Evolutionary conservation across 2,329 filamentous ascomycete species (phyloP).

Genomic region (Aspergillus sp.): DNA sequence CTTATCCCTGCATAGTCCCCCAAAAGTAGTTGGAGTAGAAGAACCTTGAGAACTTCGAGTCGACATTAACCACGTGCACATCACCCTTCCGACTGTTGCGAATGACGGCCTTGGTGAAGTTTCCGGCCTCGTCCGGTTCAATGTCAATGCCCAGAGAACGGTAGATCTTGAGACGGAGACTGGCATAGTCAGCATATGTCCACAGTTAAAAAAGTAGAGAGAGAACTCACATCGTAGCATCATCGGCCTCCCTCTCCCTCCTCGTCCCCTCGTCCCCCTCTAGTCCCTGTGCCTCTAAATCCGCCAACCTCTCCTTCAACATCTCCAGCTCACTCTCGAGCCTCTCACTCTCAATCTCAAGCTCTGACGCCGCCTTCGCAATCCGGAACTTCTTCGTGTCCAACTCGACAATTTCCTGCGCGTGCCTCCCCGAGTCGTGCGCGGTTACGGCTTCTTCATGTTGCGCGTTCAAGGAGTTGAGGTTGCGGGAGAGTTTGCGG

Average conservation of each 20-base stretch:
- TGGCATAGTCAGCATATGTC: slow-evolving; percentile 21
- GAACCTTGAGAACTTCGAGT: slow-evolving; percentile 81
- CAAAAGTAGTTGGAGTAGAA: slow-evolving; percentile 97
- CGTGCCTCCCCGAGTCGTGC: slow-evolving; percentile 74
- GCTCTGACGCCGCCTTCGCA: slow-evolving; percentile 81
- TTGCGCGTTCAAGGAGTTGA: slow-evolving; percentile 67
- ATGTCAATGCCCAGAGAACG: slow-evolving; percentile 85
- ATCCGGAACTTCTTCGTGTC: slow-evolving; percentile 92
- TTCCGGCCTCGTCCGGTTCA: slow-evolving; percentile 70
- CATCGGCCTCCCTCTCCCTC: slow-evolving; percentile 46
- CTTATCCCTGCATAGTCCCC: slow-evolving; percentile 63
- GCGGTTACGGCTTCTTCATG: slow-evolving; percentile 67
- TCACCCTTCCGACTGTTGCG: slow-evolving; percentile 81
- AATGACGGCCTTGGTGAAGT: slow-evolving; percentile 79
- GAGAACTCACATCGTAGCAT: slow-evolving; percentile 40
- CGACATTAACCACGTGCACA: slow-evolving; percentile 89
- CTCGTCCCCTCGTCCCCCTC: slow-evolving; percentile 58
- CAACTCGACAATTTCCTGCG: slow-evolving; percentile 73
- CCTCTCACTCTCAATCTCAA: slow-evolving; percentile 94
- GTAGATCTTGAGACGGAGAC: slow-evolving; percentile 81
- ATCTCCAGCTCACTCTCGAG: slow-evolving; percentile 70
- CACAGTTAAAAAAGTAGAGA: background rate
- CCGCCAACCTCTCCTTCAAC: slow-evolving; percentile 66
- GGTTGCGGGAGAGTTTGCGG: slow-evolving; percentile 66
- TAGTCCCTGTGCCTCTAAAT: slow-evolving; percentile 78